A percentile compares a stretch with the other conserved stretches of the same genome.
phyloP scores from a whole-genome alignment of 805 yeast species.

The Starmerella davenportii region DNA sequence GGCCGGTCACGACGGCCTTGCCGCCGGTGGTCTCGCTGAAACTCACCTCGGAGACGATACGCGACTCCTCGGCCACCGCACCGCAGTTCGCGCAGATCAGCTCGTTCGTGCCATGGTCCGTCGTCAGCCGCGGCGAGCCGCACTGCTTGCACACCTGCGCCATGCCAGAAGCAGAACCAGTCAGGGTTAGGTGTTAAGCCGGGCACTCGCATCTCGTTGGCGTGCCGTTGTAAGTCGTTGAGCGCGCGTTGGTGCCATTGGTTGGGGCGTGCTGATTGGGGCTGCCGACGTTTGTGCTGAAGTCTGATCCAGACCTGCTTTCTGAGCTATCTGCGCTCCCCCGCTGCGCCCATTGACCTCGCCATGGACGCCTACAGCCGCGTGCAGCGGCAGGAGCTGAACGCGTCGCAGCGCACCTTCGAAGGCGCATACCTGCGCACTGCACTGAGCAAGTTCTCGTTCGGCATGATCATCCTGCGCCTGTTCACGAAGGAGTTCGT shows the following conservation, averaged over 20 bases:
- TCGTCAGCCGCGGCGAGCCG: constrained; percentile 11
- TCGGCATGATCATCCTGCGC: constrained; percentile 46
- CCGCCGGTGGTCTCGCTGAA: constrained; percentile 86
- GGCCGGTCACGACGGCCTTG: constrained; percentile 90
- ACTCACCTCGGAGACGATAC: constrained; percentile 87
- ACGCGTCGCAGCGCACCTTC: constrained; percentile 64
- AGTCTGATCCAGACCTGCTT: too few relatives aligned
- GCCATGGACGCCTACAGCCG: too few relatives aligned
- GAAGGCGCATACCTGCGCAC: constrained; percentile 71
- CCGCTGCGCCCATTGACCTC: too few relatives aligned
- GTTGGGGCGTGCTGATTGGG: too few relatives aligned
- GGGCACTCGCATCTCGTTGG: background rate
- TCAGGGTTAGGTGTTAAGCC: background rate
- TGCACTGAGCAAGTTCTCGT: constrained; percentile 49
- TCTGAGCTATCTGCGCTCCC: too few relatives aligned
- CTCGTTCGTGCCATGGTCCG: constrained; percentile 27
- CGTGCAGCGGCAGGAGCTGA: constrained; percentile 19
- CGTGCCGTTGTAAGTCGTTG: too few relatives aligned
- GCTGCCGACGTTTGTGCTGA: too few relatives aligned
- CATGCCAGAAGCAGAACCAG: constrained; percentile 2
- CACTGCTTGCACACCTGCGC: constrained; percentile 12
- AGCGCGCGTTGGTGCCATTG: too few relatives aligned
- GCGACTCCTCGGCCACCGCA: constrained; percentile 72
- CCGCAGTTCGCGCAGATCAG: constrained; percentile 73
- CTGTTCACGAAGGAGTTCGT: constrained; percentile 46